Conservation (phyloP, 768 basidiomycete species). For the Boletus bicolor region DNA sequence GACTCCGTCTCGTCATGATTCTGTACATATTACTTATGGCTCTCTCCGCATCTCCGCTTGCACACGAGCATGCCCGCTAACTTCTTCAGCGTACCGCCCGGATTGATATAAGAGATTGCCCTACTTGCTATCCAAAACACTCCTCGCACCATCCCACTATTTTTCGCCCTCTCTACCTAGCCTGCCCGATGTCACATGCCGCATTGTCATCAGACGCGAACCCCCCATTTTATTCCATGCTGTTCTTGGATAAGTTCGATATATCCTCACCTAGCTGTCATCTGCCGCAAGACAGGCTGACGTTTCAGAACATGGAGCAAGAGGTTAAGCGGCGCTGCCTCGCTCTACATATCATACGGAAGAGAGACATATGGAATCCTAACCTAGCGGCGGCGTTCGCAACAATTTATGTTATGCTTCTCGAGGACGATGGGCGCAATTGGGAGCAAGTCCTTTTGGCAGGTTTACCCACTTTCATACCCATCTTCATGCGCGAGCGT, state of each 20-base stretch:
- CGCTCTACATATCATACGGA: slow-evolving; percentile 45
- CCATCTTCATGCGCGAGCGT: slow-evolving; percentile 37
- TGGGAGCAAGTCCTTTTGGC: slow-evolving; percentile 45
- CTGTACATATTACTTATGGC: slow-evolving; percentile 23
- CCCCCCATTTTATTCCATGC: slow-evolving; percentile 34
- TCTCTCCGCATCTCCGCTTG: slow-evolving; percentile 13
- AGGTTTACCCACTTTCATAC: slow-evolving; percentile 40
- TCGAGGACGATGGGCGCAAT: slow-evolving; percentile 53
- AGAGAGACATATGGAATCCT: slow-evolving; percentile 35
- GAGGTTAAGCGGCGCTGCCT: slow-evolving; percentile 47
- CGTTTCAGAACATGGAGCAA: slow-evolving; percentile 34
- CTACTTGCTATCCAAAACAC: slow-evolving; percentile 30
- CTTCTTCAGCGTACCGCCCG: slow-evolving; percentile 32
- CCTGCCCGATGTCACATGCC: slow-evolving; percentile 34
- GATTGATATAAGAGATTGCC: slow-evolving; percentile 36
- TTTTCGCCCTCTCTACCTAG: slow-evolving; percentile 31
- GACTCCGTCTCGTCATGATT: slow-evolving; percentile 28
- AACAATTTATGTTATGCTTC: slow-evolving; percentile 54
- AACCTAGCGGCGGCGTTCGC: slow-evolving; percentile 45
- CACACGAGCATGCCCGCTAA: slow-evolving; percentile 32
- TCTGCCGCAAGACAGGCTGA: slow-evolving; percentile 26
- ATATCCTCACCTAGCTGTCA: slow-evolving; percentile 39
- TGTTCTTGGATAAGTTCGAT: slow-evolving; percentile 52
- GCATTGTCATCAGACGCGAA: slow-evolving; percentile 22
- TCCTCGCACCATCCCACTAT: slow-evolving; percentile 34